Percentiles rank a stretch among this genome's conserved stretches.
Evolutionary conservation across 345 rosid species (phyloP).

Genomic region (Aquilaria yunnanensis): DNA sequence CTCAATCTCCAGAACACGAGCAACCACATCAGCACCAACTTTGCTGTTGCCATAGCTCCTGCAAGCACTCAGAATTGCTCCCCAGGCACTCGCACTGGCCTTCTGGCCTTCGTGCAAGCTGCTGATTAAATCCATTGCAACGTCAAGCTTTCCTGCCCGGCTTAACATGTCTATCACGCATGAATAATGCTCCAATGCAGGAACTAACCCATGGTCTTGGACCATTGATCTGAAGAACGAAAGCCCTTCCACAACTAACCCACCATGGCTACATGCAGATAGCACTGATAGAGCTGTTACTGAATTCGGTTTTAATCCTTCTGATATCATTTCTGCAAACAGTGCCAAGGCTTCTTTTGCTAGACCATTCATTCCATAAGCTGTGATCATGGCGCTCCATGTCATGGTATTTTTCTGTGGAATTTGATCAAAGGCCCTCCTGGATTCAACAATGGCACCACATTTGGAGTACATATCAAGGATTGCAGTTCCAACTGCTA

Average conservation of each 20-base stretch:
- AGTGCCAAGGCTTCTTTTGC: constrained; percentile 45
- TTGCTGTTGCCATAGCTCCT: constrained; percentile 34
- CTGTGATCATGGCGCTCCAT: constrained; percentile 74
- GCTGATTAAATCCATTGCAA: constrained; percentile 41
- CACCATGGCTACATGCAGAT: constrained; percentile 73
- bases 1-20: constrained; percentile 46
- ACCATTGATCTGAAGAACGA: constrained; percentile 51
- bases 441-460: constrained; percentile 41
- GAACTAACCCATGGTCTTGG: constrained; percentile 26
- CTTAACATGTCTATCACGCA: constrained; percentile 65
- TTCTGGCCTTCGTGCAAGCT: constrained; percentile 35
- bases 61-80: constrained; percentile 56
- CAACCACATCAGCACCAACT: constrained; percentile 28
- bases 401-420: constrained; percentile 35
- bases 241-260: constrained; percentile 57
- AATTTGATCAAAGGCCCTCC: constrained; percentile 46
- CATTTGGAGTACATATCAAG: constrained; percentile 69
- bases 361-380: constrained; percentile 61
- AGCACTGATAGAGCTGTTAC: constrained; percentile 56
- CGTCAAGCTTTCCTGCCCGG: constrained; percentile 54
- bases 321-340: constrained; percentile 41
- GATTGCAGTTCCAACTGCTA: constrained; percentile 52
- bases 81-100: constrained; percentile 56
- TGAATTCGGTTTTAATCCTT: constrained; percentile 41
- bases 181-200: constrained; percentile 51